These are phyloP conservation scores for Xylaria sp. DNA, from an alignment of 2,329 filamentous ascomycete species.

Conservation along the genomic window DNA sequence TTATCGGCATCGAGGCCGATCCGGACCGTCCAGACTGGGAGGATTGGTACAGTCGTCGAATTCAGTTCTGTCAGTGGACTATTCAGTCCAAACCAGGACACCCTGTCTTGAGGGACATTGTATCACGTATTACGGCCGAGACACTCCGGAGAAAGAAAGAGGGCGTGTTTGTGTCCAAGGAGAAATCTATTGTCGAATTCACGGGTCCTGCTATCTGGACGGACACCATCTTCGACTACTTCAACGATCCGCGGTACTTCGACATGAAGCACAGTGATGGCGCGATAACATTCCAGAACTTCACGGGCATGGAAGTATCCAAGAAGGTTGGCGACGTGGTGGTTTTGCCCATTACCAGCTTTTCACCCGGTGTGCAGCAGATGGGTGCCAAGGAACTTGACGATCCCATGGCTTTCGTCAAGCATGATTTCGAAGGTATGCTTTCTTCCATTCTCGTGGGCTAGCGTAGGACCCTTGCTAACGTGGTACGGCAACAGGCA, in stretches of 20 bases:
- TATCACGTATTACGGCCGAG: constrained; percentile 78
- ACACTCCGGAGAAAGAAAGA: constrained; percentile 67
- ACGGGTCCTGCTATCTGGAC: constrained; percentile 95
- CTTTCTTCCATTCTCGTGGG: neutral
- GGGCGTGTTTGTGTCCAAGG: constrained; percentile 44
- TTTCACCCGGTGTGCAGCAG: constrained; percentile 88
- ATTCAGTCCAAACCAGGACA: constrained; percentile 95
- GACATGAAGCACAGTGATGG: constrained; percentile 65
- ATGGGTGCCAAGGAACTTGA: constrained; percentile 87
- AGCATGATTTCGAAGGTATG: constrained; percentile 91
- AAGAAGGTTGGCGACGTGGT: constrained; percentile 92
- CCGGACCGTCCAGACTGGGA: constrained; percentile 89
- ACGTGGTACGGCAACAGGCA: constrained; percentile 44
- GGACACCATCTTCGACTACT: constrained; percentile 83
- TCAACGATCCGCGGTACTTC: constrained; percentile 88
- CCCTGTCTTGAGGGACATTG: constrained; percentile 81
- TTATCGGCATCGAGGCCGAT: constrained; percentile 94
- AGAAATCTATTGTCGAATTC: constrained; percentile 82
- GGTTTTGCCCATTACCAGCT: constrained; percentile 91
- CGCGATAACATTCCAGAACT: constrained; percentile 79
- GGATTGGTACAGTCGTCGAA: constrained; percentile 90
- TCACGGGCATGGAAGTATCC: constrained; percentile 76
- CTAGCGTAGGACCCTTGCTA: constrained; percentile 12
- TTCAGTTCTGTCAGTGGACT: constrained; percentile 99
- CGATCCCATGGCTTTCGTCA: constrained; percentile 94